phyloP scores from a whole-genome alignment of 139 green algal species.

The Closterium sp. region DNA sequence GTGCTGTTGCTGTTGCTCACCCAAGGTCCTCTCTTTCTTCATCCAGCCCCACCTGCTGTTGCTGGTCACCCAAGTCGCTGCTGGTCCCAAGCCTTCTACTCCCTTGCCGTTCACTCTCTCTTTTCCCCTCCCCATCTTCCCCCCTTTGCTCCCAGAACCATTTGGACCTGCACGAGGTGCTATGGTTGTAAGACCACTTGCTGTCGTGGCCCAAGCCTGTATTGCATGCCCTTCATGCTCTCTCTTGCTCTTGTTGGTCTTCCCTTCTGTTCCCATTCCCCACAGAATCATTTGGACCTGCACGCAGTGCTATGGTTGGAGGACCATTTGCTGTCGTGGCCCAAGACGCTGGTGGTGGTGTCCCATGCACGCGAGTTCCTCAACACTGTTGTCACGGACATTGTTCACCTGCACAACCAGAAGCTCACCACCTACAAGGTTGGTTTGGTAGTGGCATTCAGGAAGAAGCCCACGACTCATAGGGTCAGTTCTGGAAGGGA shows the following conservation, averaged over 20 bases:
- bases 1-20: not conserved
- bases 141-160: slow-evolving; percentile 49
- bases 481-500: no score
- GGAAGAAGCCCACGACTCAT: no score
- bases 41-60: slow-evolving; percentile 61
- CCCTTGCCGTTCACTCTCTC: no score
- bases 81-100: no score
- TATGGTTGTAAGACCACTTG: slow-evolving; percentile 62
- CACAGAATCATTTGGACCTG: slow-evolving; percentile 63
- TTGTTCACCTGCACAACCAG: slow-evolving; percentile 56
- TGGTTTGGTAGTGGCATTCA: not conserved
- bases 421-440: slow-evolving; percentile 67
- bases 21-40: slow-evolving; percentile 59
- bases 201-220: not conserved
- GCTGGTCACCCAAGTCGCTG: no score
- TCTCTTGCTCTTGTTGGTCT: no score
- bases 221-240: not conserved
- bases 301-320: slow-evolving; percentile 64
- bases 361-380: slow-evolving; percentile 54
- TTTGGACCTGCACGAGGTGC: slow-evolving; percentile 60
- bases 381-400: slow-evolving; percentile 22
- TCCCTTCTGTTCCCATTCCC: no score
- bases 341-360: slow-evolving; percentile 87
- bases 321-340: slow-evolving; percentile 56
- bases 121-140: no score